Evolutionary conservation across 2,329 filamentous ascomycete genomes (phyloP), one percentile per base, ranked within the genome.

Genomic region (Aspergillus hortae): DNA sequence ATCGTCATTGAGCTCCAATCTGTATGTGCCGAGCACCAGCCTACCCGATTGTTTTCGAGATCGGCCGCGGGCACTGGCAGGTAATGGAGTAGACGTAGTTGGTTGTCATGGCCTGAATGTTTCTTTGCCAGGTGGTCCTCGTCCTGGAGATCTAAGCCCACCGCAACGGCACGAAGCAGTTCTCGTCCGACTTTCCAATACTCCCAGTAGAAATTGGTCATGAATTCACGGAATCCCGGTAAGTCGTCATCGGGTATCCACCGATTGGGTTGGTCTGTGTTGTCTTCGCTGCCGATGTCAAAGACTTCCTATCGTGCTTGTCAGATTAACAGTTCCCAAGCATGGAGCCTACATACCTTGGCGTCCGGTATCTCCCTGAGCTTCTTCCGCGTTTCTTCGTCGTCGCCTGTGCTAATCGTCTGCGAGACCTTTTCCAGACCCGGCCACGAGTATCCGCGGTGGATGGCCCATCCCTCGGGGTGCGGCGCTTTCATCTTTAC

Each of bases 51-150:
- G 40, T 69, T 73, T 27, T 73, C 69, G 17, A 82, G 62, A 33
- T 70, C 72, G 30, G 69, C 67, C 4, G 73, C 74, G 23, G 74
- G 69, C 4, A 81, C 69, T 2, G 76, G 68, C 0, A 80, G 79
- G 54, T 83, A 87, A 62, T 86, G 83, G 14, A 86, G 68, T 23
- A 87, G 65, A 1, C 84, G 77, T 9, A 86, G 70, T 54, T 85
- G 83, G 55, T 84, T 83, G 57, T 83, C 79, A 51, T 79, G 73
- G 0, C 78, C 77, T 32, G 74, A 76, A 64, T 86, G 83, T 42
- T 79, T 74, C 17, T 66, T 64, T 3, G 76, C 56, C n/a, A 81
- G 65, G 55, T 75, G 70, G 14, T 69, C 67, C 46, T 77, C 72
- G 46, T 78, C 71, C 0, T 74, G 67, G 2, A 82, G 65, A 3